Base-by-base conservation (phyloP, 352 stramenopile species). In the Plasmopara muralis region DNA sequence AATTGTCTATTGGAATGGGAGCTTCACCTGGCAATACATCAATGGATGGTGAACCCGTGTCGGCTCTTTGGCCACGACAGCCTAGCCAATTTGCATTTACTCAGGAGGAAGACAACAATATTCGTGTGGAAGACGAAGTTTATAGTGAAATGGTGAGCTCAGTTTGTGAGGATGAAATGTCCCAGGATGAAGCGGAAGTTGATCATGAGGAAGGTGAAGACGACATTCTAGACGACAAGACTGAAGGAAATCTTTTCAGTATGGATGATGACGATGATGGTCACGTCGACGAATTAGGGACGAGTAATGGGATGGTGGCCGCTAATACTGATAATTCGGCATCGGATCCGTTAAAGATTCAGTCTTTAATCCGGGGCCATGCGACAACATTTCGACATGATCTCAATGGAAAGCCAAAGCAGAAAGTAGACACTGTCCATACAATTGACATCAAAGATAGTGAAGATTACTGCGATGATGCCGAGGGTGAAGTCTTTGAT, bases 61-160 rank as follows among this genome's bases (percentile, higher is more conserved):
- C 78, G 31, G 82, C 82, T 7, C 57, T 93, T 9, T 93, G 82
- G 82, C 82, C 82, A 20, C 70, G 82, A 14, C 77, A 87, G 47
- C 82, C 82, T 9, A 77, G 90, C 48, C 75, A 93, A 58, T 93
- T 93, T 50, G 82, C 78, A 7, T 93, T 93, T 44, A 89, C 82
- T 12, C 82, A 93, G 55, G 80, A 89, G 50, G 80, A 93, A 58
- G 81, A 92, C 43, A 69, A 65, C 28, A 77, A 71, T 9, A 41
- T 65, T 8, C 62, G 71, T 18, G 71, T 57, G 8, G 75, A 89
- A 59, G 82, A 90, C 31, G 82, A 90, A 50, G 74, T 93, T 6
- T 93, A 93, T 64, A 87, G 75, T 35, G 82, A 93, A 48, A 71
- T 89, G 59, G 60, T 85, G 18, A 74, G 61, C 31, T 87, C 79